Base-by-base conservation (phyloP, 2,329 filamentous ascomycete species). In the Anthostomella pinea region DNA sequence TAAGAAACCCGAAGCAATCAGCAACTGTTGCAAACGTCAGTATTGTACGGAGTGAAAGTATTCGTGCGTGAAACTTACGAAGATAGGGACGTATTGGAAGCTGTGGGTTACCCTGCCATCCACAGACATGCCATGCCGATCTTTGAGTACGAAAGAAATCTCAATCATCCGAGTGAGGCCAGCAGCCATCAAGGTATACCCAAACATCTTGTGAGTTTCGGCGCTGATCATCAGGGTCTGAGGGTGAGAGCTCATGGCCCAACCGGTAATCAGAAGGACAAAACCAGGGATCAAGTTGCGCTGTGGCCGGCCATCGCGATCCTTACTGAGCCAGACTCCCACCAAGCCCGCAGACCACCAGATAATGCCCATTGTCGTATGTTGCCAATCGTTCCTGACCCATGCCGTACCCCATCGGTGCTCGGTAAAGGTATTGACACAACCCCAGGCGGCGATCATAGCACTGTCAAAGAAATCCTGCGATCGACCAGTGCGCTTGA, bases 331-430 rank as follows among this genome's bases (percentile, higher is more conserved):
- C 93, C 91, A 98, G 34, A 98, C 76, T 26, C 93, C 93, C 8
- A 91, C 77, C 19, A 98, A 69, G 16, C 93, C 93, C 6, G 93
- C 91, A 53, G 82, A 86, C 91, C 91, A 98, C 93, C 93, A 98
- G 33, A 98, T 81, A 45, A 98, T 80, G n/a, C 93, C 93, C 91
- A 98, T 97, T n/a, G 86, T 87, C 0, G 93, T 98, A 63, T 98
- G 93, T 63, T 98, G 91, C 67, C 95, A 80, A 62, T 98, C 93
- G 57, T 96, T 97, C 64, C 79, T 81, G 34, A 85, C 88, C 93
- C 93, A 98, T 1, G 79, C 75, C 1, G 73, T 73, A 36, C 93
- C 93, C 93, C 93, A 98, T 34, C 85, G 80, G 60, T 98, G 93
- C 64, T 97, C 93, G 13, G 93, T 98, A 53, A 98, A 97, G 7